Percentiles rank a stretch among this genome's conserved stretches.
These are phyloP conservation scores for Fagopyrum esculentum DNA, from an alignment of 148 eudicot genomes.

Conservation along the genomic window DNA sequence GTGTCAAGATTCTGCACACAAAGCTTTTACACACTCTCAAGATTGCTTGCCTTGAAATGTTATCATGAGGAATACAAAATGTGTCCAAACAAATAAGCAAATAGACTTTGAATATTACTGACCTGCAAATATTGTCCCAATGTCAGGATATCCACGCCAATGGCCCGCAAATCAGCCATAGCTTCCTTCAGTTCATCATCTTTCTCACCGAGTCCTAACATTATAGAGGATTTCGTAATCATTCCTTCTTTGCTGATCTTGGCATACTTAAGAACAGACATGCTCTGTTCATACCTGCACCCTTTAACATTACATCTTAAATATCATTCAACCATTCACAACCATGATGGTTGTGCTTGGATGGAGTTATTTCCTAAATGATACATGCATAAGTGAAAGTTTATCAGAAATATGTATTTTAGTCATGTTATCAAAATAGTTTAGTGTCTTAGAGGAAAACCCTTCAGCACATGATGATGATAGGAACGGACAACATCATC, in stretches of 20 bases:
- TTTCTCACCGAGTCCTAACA: conserved; percentile 94
- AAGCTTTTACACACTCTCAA: not conserved
- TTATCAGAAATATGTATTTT: not conserved
- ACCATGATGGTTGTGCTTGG: not conserved
- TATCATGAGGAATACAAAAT: not conserved
- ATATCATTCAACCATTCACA: not conserved
- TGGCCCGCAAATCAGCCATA: conserved; percentile 80
- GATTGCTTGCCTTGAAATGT: not conserved
- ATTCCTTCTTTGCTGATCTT: conserved; percentile 72
- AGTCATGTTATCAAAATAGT: not conserved
- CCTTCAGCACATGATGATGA: not conserved
- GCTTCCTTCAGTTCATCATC: conserved; percentile 77
- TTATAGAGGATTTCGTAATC: conserved; percentile 87
- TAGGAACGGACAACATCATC: not conserved
- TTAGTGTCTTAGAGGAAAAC: not conserved
- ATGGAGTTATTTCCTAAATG: not conserved
- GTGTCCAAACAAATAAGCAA: not conserved
- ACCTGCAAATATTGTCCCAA: conserved; percentile 96
- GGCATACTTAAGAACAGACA: conserved; percentile 80
- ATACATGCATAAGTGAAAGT: not conserved
- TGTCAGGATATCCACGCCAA: conserved; percentile 83
- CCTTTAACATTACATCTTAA: not conserved
- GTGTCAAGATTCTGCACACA: not conserved
- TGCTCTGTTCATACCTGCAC: conserved; percentile 77
- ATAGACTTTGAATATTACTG: not conserved